Evolutionary conservation across 306 rosid species (phyloP).

Genomic region (Ziziphus jujuba): DNA sequence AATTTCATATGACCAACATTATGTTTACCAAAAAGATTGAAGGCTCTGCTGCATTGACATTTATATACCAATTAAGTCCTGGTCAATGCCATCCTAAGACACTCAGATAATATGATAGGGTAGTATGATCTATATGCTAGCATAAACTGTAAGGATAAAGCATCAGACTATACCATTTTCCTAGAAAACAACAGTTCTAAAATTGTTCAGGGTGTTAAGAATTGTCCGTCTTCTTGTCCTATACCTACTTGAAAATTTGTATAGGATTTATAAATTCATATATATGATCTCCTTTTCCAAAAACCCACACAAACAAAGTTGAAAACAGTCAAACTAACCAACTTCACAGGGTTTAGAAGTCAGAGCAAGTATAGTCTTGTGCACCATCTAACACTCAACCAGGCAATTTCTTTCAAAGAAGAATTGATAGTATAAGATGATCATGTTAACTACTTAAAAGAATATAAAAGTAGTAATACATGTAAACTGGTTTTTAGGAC

Average conservation of each 20-base stretch:
- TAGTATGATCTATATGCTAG: not conserved
- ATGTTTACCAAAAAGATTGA: not conserved
- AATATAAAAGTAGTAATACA: not conserved
- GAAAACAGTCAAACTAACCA: no score
- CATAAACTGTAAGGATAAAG: not conserved
- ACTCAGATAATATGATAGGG: no score
- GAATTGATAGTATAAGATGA: not conserved
- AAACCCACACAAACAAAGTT: no score
- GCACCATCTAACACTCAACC: no score
- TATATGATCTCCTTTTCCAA: no score
- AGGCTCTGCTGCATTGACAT: not conserved
- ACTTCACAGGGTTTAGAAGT: no score
- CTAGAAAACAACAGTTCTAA: not conserved
- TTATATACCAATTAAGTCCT: not conserved
- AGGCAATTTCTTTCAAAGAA: no score
- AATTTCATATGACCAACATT: no score
- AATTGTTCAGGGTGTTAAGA: not conserved
- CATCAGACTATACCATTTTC: not conserved
- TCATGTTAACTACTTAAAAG: not conserved
- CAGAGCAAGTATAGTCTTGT: no score
- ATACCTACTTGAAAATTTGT: no score
- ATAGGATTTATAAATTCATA: no score
- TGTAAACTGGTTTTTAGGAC: not conserved
- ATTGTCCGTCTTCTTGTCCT: not conserved
- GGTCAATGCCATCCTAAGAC: not conserved